Evolutionary conservation across 2,329 filamentous ascomycete species (phyloP).

Genomic region (Catunica adiposa): DNA sequence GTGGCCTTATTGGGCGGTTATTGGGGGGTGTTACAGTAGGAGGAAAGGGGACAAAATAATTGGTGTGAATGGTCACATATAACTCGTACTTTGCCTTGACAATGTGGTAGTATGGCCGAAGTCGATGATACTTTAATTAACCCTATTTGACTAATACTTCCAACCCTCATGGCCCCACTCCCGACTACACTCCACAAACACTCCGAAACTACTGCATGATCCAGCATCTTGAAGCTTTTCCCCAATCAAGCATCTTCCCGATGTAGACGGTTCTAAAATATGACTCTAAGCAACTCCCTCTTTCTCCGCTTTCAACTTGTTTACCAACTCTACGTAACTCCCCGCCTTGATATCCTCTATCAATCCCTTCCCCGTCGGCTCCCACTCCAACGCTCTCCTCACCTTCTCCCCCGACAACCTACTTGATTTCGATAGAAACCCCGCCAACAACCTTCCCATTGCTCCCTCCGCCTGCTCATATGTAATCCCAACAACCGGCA

Average conservation of each 20-base stretch:
- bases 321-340: conserved; percentile 17
- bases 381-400: conserved; percentile 24
- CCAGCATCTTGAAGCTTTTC: too few species aligned
- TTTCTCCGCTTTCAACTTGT: conserved; percentile 8
- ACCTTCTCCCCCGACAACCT: conserved; percentile 24
- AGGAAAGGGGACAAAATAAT: too few species aligned
- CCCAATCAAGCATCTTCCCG: too few species aligned
- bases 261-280: background rate
- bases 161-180: background rate
- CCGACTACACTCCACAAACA: too few species aligned
- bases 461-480: conserved; percentile 17
- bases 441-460: conserved; percentile 21
- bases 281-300: background rate
- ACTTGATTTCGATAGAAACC: conserved; percentile 22
- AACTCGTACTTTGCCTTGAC: too few species aligned
- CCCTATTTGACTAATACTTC: background rate
- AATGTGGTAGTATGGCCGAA: too few species aligned
- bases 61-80: background rate
- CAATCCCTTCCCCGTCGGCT: conserved; percentile 20
- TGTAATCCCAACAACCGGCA: conserved; percentile 17
- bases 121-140: too few species aligned
- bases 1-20: too few species aligned
- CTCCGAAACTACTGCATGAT: too few species aligned
- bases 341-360: conserved; percentile 21
- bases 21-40: too few species aligned